Percentiles rank a stretch among this genome's conserved stretches.
phyloP scores from a whole-genome alignment of 2,329 filamentous ascomycete genomes.

The Clonostachys solani region DNA sequence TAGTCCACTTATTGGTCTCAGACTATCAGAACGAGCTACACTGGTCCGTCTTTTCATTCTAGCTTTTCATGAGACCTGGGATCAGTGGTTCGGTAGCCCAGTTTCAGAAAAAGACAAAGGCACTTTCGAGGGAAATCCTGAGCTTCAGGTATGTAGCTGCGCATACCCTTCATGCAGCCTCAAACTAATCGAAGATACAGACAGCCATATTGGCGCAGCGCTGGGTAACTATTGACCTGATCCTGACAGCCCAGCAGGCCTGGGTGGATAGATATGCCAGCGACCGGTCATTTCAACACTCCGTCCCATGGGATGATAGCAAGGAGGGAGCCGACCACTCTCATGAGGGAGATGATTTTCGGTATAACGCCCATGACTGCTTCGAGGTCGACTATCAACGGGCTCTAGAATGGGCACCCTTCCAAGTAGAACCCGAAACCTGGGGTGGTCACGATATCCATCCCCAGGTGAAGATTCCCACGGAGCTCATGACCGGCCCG shows the following conservation, averaged over 20 bases:
- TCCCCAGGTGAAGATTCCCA: constrained; percentile 29
- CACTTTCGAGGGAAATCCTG: constrained; percentile 26
- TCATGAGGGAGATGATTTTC: constrained; percentile 13
- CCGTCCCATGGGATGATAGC: constrained; percentile 9
- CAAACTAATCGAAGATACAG: constrained; percentile 18
- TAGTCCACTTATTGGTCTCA: constrained; percentile 36
- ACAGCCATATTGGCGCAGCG: constrained; percentile 34
- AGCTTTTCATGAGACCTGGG: constrained; percentile 31
- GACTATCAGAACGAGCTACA: constrained; percentile 36
- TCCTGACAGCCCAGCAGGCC: constrained; percentile 41
- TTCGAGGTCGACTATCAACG: constrained; percentile 29
- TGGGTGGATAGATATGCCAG: constrained; percentile 36
- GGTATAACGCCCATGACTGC: constrained; percentile 24
- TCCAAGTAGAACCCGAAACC: constrained; percentile 5
- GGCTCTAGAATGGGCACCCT: constrained; percentile 13
- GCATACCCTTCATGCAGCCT: neutral
- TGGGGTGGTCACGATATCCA: constrained; percentile 30
- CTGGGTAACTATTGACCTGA: constrained; percentile 38
- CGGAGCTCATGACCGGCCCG: constrained; percentile 31
- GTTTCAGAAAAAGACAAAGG: constrained; percentile 1
- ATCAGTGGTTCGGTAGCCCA: constrained; percentile 26
- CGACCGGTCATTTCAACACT: constrained; percentile 25
- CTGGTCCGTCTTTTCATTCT: constrained; percentile 28
- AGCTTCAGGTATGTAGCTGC: constrained; percentile 28
- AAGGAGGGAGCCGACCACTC: constrained; percentile 6